Evolutionary conservation across 2,329 filamentous ascomycete species (phyloP), one percentile per base, ranked within the genome.

Genomic region (Alternaria sp.): DNA sequence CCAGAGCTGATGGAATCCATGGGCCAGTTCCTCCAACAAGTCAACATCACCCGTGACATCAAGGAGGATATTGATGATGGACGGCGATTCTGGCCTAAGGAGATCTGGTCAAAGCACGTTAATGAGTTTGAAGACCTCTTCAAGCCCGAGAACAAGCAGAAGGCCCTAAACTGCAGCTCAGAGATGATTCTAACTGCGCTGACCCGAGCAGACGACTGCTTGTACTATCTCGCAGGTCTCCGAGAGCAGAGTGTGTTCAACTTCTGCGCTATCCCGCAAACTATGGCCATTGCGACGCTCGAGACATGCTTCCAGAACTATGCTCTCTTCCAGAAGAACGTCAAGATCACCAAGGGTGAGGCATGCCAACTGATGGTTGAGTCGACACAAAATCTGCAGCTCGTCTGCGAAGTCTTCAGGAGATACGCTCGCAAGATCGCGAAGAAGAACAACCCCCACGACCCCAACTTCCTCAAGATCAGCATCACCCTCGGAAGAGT

Each of bases 181-280:
- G 93, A 97, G 75, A 97, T 99, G 94, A 89, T 98, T 7, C 85
- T 98, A 60, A 93, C 95, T 72, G 92, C 94, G 5, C 85, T 99
- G 44, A 89, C 89, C 74, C 92, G 97, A 69, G 91, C 87, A 5
- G 93, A 97, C 66, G 93, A 98, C 75, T 98, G 94, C 77, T 82
- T 99, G n/a, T 97, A 94, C 84, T 99, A 98, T 82, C 93, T 99
- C 83, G 94, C 94, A 5, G 95, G 92, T 48, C 88, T 99, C 66
- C 90, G 90, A 68, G 95, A 99, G 76, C 95, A 99, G 83, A 97
- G 93, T 76, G 93, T 97, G 27, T 99, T 99, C 88, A 99, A 99
- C 85, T 99, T 99, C 79, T 93, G 93, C 49, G 94, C 94, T 58
- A 99, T 99, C 66, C 95, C 95, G 3, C 95, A 99, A 80, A 85